Evolutionary conservation across 73 alveolate genomes (phyloP).

Genomic region (Tetrahymena borealis): DNA sequence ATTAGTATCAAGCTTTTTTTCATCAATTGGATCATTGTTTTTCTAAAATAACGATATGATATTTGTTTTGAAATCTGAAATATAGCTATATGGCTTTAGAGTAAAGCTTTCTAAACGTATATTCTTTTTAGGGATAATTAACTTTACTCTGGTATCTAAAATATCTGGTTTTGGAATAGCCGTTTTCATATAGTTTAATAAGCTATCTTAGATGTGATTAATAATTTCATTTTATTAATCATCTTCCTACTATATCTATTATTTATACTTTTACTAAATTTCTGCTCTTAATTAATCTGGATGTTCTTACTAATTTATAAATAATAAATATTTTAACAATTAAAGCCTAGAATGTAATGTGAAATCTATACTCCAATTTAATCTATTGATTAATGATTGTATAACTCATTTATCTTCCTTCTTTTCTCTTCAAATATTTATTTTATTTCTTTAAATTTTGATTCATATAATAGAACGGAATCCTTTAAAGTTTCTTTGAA

Average conservation of each 20-base stretch:
- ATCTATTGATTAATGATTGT: not conserved
- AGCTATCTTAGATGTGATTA: not conserved
- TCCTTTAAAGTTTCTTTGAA: not conserved
- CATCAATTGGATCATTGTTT: not conserved
- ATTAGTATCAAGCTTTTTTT: not conserved
- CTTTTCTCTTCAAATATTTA: not conserved
- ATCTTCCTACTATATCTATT: not conserved
- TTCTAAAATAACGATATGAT: not conserved
- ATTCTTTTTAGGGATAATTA: not conserved
- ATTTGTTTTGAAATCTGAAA: not conserved
- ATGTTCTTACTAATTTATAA: no score
- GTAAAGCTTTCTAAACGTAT: not conserved
- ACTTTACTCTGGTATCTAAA: not conserved
- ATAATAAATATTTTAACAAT: no score
- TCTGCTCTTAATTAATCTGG: not conserved
- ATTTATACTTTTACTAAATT: not conserved
- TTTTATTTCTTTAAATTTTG: not conserved
- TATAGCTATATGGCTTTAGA: not conserved
- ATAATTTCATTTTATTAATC: not conserved
- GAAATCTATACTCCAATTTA: no score
- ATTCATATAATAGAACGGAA: not conserved
- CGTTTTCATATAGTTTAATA: not conserved
- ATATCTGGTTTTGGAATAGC: not conserved
- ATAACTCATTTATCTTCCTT: not conserved
- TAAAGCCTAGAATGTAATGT: no score